Conservation (phyloP, 306 rosid species). For the Fragaria ananassa region DNA sequence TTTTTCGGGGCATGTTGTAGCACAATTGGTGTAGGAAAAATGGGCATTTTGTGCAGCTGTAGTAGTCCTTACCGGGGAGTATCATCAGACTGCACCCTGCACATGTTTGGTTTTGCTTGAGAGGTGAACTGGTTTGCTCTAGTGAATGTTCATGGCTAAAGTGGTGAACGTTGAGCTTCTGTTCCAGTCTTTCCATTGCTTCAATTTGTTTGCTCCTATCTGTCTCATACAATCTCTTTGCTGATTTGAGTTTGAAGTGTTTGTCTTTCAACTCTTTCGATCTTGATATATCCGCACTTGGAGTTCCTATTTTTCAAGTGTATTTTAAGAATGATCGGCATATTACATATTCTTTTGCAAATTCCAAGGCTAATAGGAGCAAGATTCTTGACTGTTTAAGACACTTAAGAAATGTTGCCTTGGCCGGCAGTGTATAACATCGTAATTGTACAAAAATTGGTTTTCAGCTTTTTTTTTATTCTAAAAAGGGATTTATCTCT, state of each 20-base stretch:
- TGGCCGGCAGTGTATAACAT: conserved; percentile 6
- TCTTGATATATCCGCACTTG: conserved; percentile 8
- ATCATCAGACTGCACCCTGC: conserved; percentile 46
- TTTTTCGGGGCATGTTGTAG: conserved; percentile 44
- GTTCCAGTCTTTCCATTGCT: conserved; percentile 28
- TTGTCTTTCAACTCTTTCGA: background rate
- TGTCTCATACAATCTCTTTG: background rate
- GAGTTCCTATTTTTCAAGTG: background rate
- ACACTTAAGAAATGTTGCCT: background rate
- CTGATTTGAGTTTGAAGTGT: background rate
- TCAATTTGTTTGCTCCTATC: background rate
- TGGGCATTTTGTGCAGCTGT: conserved; percentile 40
- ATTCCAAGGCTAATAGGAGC: background rate
- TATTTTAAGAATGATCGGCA: background rate
- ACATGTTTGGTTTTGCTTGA: conserved; percentile 28
- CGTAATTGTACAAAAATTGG: no score
- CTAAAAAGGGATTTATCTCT: no score
- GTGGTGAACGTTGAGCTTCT: conserved; percentile 37
- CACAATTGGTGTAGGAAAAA: conserved; percentile 48
- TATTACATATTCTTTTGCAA: background rate
- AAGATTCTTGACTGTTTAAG: background rate
- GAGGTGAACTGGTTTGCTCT: conserved; percentile 24
- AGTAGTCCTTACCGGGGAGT: conserved; percentile 25
- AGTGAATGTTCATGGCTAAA: conserved; percentile 61
- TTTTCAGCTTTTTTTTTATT: no score